Evolutionary conservation across 2,329 filamentous ascomycete genomes (phyloP), one percentile per base, ranked within the genome.

Genomic region (Colletotrichum melonis): DNA sequence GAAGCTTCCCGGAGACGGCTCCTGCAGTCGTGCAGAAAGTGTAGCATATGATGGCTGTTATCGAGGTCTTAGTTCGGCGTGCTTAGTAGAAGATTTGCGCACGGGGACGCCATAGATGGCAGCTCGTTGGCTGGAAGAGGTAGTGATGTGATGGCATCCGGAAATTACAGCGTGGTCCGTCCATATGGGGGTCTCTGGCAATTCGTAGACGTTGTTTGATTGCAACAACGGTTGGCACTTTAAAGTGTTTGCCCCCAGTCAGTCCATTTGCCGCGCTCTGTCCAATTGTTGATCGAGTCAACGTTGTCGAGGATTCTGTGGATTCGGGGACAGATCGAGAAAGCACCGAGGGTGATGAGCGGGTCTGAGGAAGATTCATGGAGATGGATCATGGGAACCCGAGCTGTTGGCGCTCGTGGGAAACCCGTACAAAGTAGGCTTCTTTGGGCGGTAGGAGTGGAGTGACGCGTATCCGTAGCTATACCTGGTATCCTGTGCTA

Each of bases 1-100:
- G 38, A 55, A 69, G 60, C 67, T 65, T 69, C 55, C 63, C 68
- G 58, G 52, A 54, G 69, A 54, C 59, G 65, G 65, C 24, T 64
- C 54, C 54, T 69, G 59, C 30, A 55, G 30, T 62, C 22, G 12
- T 72, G 58, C 26, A 9, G 35, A 64, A 16, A 38, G 35, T 57
- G 38, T 56, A 55, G 54, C 46, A 32, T 30, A 28, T 54, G 69
- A 63, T 14, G 42, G 69, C 22, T 60, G 54, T 55, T 42, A 52
- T 56, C 32, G 54, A 55, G 26, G 42, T 14, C 28, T 54, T 38
- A 38, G 62, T 58, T 38, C 60, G 55, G 66, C 67, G 54, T 72
- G 71, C 75, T 69, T 76, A 65, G 76, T 76, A 65, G 75, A 54
- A 74, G 69, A 77, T 76, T 74, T 68, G 74, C 64, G 77, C 76